Conservation (phyloP, 345 rosid genomes). For the Gynandropsis gynandra region DNA sequence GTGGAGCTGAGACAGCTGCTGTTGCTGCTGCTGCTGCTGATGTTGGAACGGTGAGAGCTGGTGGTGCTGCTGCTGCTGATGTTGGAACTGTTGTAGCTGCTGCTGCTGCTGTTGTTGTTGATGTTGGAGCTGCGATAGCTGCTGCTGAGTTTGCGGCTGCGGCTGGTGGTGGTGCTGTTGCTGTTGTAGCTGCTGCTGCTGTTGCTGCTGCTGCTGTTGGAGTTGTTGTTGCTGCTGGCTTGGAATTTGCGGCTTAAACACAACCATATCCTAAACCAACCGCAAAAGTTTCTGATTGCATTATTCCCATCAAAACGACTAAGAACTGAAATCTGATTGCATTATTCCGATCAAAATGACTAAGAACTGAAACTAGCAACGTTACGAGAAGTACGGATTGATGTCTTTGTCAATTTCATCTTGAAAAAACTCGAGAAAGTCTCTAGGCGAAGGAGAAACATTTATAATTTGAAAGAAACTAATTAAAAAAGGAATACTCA, state of each 20-base stretch:
- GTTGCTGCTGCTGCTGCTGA: slow-evolving; percentile 33
- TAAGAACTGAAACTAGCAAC: neutral
- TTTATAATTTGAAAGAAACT: neutral
- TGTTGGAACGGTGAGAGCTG: slow-evolving; percentile 39
- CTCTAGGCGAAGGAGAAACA: slow-evolving; percentile 3
- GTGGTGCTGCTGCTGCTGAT: slow-evolving; percentile 26
- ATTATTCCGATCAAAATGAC: neutral
- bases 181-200: slow-evolving; percentile 29
- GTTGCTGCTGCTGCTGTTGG: slow-evolving; percentile 23
- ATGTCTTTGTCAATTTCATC: neutral
- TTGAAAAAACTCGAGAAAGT: neutral
- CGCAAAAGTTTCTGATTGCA: slow-evolving; percentile 2
- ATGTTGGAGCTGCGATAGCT: slow-evolving; percentile 26
- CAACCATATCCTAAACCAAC: slow-evolving; percentile 80
- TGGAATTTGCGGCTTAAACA: slow-evolving; percentile 78
- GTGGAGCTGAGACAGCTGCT: slow-evolving; percentile 33
- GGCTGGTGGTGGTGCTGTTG: slow-evolving; percentile 27
- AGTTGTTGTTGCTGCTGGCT: slow-evolving; percentile 52
- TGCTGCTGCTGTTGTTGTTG: slow-evolving; percentile 37
- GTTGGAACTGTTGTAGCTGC: slow-evolving; percentile 36
- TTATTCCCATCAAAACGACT: neutral
- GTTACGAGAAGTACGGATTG: neutral
- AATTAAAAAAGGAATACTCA: slow-evolving; percentile 27
- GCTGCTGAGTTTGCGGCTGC: slow-evolving; percentile 30
- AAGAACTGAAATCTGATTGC: neutral